phyloP scores from a whole-genome alignment of 129 eudicot genomes.

The Rutidosis leptorrhynchoides region DNA sequence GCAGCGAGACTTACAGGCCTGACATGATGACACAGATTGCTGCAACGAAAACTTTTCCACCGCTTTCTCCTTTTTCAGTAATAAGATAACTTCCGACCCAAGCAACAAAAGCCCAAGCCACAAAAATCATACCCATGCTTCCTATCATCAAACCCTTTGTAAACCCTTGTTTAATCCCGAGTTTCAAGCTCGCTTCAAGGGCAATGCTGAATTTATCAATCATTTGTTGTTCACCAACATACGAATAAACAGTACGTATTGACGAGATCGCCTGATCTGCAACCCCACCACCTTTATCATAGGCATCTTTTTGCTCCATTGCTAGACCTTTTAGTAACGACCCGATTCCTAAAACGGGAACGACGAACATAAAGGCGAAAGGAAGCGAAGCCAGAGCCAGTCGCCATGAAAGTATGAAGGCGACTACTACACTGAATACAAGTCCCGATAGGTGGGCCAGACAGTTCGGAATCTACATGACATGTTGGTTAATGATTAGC shows the following conservation, averaged over 20 bases:
- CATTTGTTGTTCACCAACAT: conserved; percentile 65
- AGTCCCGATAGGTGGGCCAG: conserved; percentile 52
- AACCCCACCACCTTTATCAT: conserved; percentile 65
- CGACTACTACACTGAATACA: conserved; percentile 38
- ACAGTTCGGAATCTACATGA: conserved; percentile 62
- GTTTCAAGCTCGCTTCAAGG: conserved; percentile 49
- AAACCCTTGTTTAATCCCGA: conserved; percentile 62
- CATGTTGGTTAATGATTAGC: not conserved
- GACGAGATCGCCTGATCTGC: conserved; percentile 84
- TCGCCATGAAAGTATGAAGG: conserved; percentile 77
- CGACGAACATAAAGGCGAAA: conserved; percentile 45
- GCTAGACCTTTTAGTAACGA: conserved; percentile 48
- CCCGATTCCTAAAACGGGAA: conserved; percentile 60
- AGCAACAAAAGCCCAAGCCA: conserved; percentile 62
- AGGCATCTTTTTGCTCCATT: conserved; percentile 49
- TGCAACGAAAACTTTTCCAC: conserved; percentile 62
- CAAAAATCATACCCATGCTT: conserved; percentile 70
- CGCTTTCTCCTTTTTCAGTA: conserved; percentile 56
- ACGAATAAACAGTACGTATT: conserved; percentile 67
- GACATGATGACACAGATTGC: conserved; percentile 51
- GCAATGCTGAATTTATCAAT: conserved; percentile 50
- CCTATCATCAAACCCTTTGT: conserved; percentile 74
- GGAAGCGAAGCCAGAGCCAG: conserved; percentile 62
- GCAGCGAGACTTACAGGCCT: conserved; percentile 59
- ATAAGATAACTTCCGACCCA: conserved; percentile 76